A percentile compares a stretch with the other conserved stretches of the same genome.
These are phyloP conservation scores for Agrocybe pediades DNA, from an alignment of 768 basidiomycete genomes.

Conservation along the genomic window DNA sequence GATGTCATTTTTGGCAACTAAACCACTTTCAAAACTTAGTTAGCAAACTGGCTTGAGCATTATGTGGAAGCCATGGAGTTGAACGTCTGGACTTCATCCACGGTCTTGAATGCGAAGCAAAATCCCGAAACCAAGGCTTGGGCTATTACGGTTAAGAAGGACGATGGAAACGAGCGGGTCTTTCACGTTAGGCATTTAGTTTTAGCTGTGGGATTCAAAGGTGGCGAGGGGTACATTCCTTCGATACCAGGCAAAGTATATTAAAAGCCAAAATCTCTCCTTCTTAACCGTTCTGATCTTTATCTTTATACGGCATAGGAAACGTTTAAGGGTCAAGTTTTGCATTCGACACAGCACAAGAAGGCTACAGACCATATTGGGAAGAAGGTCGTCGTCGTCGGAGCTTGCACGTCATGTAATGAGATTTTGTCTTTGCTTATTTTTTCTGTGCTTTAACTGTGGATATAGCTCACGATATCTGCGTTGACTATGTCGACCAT, in stretches of 20 bases:
- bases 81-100: constrained; percentile 51
- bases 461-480: constrained; percentile 46
- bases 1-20: too few relatives aligned
- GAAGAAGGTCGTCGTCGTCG: constrained; percentile 73
- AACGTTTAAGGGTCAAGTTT: constrained; percentile 59
- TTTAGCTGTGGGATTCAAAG: constrained; percentile 52
- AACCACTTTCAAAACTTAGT: too few relatives aligned
- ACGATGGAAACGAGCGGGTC: constrained; percentile 33
- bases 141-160: constrained; percentile 40
- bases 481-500: constrained; percentile 28
- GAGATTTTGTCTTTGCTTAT: not conserved
- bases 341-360: constrained; percentile 61
- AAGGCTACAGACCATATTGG: constrained; percentile 58
- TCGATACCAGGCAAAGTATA: constrained; percentile 45
- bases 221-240: constrained; percentile 49
- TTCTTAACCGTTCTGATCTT: not conserved
- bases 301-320: too few relatives aligned
- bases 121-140: constrained; percentile 36
- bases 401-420: constrained; percentile 60
- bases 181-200: constrained; percentile 53
- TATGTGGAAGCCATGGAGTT: constrained; percentile 41
- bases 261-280: not conserved
- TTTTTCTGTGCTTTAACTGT: not conserved
- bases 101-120: constrained; percentile 34
- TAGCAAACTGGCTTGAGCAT: constrained; percentile 33